Percentiles rank a stretch among this genome's conserved stretches.
Conservation (phyloP, 345 rosid genomes). For the Conringia planisiliqua region DNA sequence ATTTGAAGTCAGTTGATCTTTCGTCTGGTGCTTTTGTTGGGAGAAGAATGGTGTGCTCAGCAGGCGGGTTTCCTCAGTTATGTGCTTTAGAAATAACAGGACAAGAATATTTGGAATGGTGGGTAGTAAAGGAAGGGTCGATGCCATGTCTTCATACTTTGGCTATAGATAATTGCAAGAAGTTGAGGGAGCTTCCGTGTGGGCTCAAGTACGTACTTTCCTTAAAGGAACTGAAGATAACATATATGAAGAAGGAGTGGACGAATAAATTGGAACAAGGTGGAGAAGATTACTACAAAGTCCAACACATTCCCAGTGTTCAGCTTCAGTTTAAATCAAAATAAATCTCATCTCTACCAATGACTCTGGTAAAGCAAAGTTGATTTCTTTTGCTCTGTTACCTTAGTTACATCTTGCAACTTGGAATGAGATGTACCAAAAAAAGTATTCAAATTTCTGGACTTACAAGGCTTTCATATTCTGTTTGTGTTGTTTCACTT, state of each 20-base stretch:
- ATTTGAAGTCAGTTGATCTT: neutral
- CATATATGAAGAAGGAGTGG: neutral
- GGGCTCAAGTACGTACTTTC: neutral
- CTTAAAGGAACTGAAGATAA: neutral
- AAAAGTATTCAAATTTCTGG: neutral
- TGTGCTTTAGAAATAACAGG: neutral
- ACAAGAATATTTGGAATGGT: neutral
- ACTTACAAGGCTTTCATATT: neutral
- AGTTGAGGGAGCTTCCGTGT: neutral
- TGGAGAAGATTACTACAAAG: neutral
- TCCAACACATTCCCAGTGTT: neutral
- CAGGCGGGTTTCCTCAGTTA: neutral
- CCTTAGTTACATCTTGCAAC: too few relatives aligned
- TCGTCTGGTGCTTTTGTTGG: neutral
- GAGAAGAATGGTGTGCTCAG: neutral
- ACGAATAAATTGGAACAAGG: neutral
- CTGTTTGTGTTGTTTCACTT: neutral
- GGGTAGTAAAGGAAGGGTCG: neutral
- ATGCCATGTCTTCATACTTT: neutral
- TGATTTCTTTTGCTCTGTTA: neutral
- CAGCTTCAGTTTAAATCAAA: neutral
- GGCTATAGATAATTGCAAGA: neutral
- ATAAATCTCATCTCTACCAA: neutral
- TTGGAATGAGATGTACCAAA: neutral
- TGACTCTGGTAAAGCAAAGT: neutral